Percentiles rank a stretch among this genome's conserved stretches.
Evolutionary conservation across 495 filamentous ascomycete genomes (phyloP).

Genomic region (Terfezia boudieri): DNA sequence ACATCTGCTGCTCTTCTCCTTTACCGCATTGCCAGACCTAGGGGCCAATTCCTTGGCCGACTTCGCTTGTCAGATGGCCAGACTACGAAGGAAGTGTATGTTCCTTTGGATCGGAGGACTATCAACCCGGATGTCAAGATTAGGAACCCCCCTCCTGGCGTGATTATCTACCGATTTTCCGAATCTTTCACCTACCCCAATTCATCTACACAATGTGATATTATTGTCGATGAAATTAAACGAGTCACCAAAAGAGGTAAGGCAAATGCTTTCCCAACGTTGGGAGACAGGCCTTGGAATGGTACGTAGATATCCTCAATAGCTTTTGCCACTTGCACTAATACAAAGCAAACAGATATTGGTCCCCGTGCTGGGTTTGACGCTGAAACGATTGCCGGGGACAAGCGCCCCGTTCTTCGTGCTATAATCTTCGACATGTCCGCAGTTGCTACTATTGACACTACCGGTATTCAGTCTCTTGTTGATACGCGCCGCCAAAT

Average conservation of each 20-base stretch:
- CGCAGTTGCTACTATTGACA: constrained; percentile 27
- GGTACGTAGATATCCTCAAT: background rate
- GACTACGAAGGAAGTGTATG: constrained; percentile 21
- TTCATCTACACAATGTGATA: constrained; percentile 26
- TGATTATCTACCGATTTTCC: constrained; percentile 30
- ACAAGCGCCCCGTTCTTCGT: constrained; percentile 25
- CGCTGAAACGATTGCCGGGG: constrained; percentile 18
- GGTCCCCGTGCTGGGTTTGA: constrained; percentile 14
- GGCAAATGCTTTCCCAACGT: constrained; percentile 11
- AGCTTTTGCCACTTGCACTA: background rate
- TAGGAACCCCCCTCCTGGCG: constrained; percentile 24
- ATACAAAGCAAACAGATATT: constrained; percentile 1
- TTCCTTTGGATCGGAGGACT: constrained; percentile 24
- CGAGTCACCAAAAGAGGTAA: constrained; percentile 18
- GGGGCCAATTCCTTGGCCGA: constrained; percentile 23
- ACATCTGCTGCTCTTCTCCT: constrained; percentile 24
- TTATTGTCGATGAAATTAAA: constrained; percentile 24
- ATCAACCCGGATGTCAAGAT: constrained; percentile 24
- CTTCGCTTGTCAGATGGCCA: constrained; percentile 10
- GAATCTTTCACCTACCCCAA: constrained; percentile 34
- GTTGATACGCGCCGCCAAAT: constrained; percentile 29
- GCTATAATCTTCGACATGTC: constrained; percentile 30
- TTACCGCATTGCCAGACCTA: constrained; percentile 25
- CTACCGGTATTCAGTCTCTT: constrained; percentile 27
- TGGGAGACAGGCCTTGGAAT: constrained; percentile 11